Evolutionary conservation across 2,329 filamentous ascomycete genomes (phyloP), one percentile per base, ranked within the genome.

Genomic region (Pseudovirgaria hyperparasitica): DNA sequence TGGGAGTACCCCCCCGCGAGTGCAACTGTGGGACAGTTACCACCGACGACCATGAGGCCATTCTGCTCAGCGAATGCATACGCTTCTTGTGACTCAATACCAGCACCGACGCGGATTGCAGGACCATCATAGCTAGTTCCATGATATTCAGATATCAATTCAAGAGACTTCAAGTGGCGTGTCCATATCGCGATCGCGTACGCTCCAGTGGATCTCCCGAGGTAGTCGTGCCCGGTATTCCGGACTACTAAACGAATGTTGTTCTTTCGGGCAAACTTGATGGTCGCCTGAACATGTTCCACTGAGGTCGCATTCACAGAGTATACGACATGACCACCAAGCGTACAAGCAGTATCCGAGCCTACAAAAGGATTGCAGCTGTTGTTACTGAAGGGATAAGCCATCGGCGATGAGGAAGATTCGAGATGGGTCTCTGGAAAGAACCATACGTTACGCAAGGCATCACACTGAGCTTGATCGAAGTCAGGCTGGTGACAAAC

Each of bases 401-500:
- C 49, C 54, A 58, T 58, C 9, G 55, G 28, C 0, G 52, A 57
- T 1, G 50, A 53, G 3, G 57, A 50, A 8, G 40, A 40, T 5
- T 49, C 49, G 44, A 48, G 64, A 58, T 70, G 65, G 19, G 51
- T 49, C 18, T 57, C 48, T 0, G 65, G 55, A 4, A 42, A 35
- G 3, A 43, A 39, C 69, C 67, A 73, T 19, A 42, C 40, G 2
- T 46, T 37, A 26, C 52, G 51, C 1, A 68, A 40, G 10, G 34
- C 42, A 2, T 42, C 32, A 40, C 68, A 72, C 15, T 46, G 41
- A 1, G 40, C 48, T 4, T 52, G 54, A 40, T 70, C 46, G 38
- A 65, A 70, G 11, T 38, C 38, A 5, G 48, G 53, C 17, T 57
- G 49, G 36, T 75, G 70, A 39, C 70, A 76, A 1, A 61, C 50